Conservation (phyloP, 805 yeast genomes). For the Alloascoidea africana region DNA sequence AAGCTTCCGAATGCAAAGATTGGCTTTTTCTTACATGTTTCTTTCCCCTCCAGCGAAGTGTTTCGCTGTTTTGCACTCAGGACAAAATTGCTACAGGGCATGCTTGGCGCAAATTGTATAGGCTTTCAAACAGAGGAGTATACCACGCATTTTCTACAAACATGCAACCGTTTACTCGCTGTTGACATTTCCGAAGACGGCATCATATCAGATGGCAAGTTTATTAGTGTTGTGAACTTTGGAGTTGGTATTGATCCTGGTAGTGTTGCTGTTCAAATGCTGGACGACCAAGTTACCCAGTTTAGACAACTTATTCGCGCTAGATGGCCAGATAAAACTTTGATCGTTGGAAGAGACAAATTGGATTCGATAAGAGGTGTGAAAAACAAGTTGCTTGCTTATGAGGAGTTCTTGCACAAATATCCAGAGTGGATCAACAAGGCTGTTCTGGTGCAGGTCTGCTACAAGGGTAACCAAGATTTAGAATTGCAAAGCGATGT, state of each 20-base stretch:
- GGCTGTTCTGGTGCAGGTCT: constrained; percentile 73
- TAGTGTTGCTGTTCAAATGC: constrained; percentile 30
- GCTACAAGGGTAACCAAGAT: constrained; percentile 43
- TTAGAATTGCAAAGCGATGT: constrained; percentile 59
- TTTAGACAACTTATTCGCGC: constrained; percentile 64
- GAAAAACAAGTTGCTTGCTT: constrained; percentile 75
- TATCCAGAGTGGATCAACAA: constrained; percentile 58
- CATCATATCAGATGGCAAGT: constrained; percentile 23
- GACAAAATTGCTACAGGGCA: constrained; percentile 60
- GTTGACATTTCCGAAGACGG: constrained; percentile 85
- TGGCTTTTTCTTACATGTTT: constrained; percentile 84
- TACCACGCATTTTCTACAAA: constrained; percentile 85
- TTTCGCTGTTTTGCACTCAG: constrained; percentile 89
- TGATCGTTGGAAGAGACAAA: constrained; percentile 82
- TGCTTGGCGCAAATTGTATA: constrained; percentile 78
- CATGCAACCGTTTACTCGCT: constrained; percentile 68
- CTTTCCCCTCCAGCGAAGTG: constrained; percentile 92
- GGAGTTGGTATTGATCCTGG: constrained; percentile 26
- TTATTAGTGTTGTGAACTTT: constrained; percentile 18
- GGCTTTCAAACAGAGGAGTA: constrained; percentile 90
- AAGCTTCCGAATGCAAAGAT: constrained; percentile 70
- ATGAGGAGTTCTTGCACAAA: constrained; percentile 56
- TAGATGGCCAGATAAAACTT: constrained; percentile 56
- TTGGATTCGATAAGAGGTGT: constrained; percentile 80
- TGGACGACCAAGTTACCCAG: constrained; percentile 28